Evolutionary conservation across 2,329 filamentous ascomycete genomes (phyloP).

Genomic region (Penicillium sp.): DNA sequence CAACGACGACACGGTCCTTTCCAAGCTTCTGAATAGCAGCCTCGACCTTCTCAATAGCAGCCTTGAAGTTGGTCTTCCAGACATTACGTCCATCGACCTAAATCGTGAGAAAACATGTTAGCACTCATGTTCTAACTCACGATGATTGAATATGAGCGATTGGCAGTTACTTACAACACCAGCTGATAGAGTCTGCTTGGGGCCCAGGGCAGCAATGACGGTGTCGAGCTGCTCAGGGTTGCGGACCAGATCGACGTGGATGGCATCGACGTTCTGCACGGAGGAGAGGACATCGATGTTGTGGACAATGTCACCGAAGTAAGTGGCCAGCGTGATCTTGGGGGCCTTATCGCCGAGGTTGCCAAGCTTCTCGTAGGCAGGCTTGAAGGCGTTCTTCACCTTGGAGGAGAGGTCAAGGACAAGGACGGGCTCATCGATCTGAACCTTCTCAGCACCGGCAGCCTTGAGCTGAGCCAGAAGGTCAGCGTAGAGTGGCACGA

Average conservation of each 20-base stretch:
- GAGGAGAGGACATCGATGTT: conserved; percentile 89
- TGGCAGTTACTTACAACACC: too few relatives aligned
- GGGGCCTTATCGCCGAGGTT: conserved; percentile 77
- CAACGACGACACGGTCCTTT: conserved; percentile 95
- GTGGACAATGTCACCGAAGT: conserved; percentile 99
- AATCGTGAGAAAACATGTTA: too few relatives aligned
- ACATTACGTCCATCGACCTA: conserved; percentile 99
- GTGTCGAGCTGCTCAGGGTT: conserved; percentile 96
- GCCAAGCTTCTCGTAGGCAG: conserved; percentile 85
- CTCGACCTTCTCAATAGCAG: conserved; percentile 89
- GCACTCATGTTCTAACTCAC: too few relatives aligned
- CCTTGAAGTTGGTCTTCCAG: conserved; percentile 99
- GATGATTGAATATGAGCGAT: too few relatives aligned
- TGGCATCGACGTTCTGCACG: conserved; percentile 72
- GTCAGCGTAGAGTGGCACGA: conserved; percentile 92
- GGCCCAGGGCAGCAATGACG: conserved; percentile 79
- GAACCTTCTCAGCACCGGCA: conserved; percentile 92
- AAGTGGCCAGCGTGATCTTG: conserved; percentile 88
- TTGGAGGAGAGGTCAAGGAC: conserved; percentile 91
- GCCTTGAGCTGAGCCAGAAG: conserved; percentile 91
- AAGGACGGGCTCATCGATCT: conserved; percentile 97
- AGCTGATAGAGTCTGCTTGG: conserved; percentile 87
- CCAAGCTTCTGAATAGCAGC: conserved; percentile 91
- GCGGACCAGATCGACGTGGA: conserved; percentile 96
- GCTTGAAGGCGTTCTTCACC: conserved; percentile 97